Evolutionary conservation across 2,329 filamentous ascomycete genomes (phyloP).

Genomic region (Pseudogymnoascus pannorum): DNA sequence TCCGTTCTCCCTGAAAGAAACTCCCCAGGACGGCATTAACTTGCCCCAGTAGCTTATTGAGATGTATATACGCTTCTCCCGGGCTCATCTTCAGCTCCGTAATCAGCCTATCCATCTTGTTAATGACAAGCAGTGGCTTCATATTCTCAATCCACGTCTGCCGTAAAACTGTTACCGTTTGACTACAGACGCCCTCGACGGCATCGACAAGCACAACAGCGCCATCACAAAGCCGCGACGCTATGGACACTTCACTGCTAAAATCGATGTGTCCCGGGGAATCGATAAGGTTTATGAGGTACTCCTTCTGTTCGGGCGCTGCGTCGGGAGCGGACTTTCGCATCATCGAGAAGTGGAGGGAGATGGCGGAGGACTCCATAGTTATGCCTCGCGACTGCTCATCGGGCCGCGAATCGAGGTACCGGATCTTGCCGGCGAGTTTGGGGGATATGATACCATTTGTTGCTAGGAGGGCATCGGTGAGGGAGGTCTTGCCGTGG

Average conservation of each 20-base stretch:
- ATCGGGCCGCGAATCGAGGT: slow-evolving; percentile 91
- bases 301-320: slow-evolving; percentile 70
- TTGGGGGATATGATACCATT: slow-evolving; percentile 99
- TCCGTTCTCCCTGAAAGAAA: slow-evolving; percentile 95
- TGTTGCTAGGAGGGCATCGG: slow-evolving; percentile 90
- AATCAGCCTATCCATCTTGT: slow-evolving; percentile 94
- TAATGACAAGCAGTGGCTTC: slow-evolving; percentile 89
- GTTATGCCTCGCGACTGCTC: slow-evolving; percentile 95
- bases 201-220: slow-evolving; percentile 92
- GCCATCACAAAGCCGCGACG: slow-evolving; percentile 87
- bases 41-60: slow-evolving; percentile 85
- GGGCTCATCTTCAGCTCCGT: slow-evolving; percentile 94
- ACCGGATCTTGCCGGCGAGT: slow-evolving; percentile 93
- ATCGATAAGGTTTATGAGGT: slow-evolving; percentile 94
- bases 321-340: slow-evolving; percentile 63
- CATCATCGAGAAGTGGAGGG: slow-evolving; percentile 88
- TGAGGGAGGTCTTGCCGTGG: slow-evolving; percentile 96
- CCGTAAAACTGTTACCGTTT: slow-evolving; percentile 91
- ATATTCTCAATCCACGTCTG: slow-evolving; percentile 95
- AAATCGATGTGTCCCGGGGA: slow-evolving; percentile 98
- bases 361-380: slow-evolving; percentile 99
- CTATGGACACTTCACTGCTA: slow-evolving; percentile 94
- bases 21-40: slow-evolving; percentile 96
- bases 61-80: slow-evolving; percentile 77
- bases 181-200: slow-evolving; percentile 95